phyloP scores from a whole-genome alignment of 2,329 filamentous ascomycete genomes.

The Chaetoscypha palmicola region DNA sequence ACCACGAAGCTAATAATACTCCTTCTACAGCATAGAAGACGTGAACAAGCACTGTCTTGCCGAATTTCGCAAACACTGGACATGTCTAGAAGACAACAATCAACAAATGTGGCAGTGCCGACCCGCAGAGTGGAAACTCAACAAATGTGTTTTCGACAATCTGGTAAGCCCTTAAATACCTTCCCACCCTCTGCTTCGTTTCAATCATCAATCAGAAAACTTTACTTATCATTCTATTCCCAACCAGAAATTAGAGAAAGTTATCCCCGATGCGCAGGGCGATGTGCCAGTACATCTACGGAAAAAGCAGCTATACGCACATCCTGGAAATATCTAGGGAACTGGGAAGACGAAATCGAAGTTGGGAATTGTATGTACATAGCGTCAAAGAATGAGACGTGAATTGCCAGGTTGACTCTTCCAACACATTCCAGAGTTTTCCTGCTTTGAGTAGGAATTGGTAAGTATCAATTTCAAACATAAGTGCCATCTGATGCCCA shows the following conservation, averaged over 20 bases:
- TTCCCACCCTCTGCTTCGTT: not conserved
- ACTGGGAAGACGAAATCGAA: not conserved
- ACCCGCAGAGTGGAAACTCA: slow-evolving; percentile 78
- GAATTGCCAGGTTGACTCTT: not conserved
- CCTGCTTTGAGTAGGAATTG: not conserved
- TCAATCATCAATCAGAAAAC: not conserved
- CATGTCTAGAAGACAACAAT: slow-evolving; percentile 95
- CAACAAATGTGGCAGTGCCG: slow-evolving; percentile 97
- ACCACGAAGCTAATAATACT: not conserved
- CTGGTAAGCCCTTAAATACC: slow-evolving; percentile 54
- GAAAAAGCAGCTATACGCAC: slow-evolving; percentile 46
- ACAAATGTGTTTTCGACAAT: slow-evolving; percentile 93
- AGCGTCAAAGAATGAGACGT: not conserved
- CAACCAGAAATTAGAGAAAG: slow-evolving; percentile 69
- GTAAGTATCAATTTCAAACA: not conserved
- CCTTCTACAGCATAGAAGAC: slow-evolving; percentile 75
- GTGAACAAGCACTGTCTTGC: slow-evolving; percentile 91
- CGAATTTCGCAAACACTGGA: slow-evolving; percentile 90
- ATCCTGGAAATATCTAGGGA: slow-evolving; percentile 14
- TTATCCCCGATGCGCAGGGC: slow-evolving; percentile 65
- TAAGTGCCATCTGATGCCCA: too few species aligned
- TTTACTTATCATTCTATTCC: not conserved
- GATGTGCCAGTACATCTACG: slow-evolving; percentile 69
- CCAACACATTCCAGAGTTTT: not conserved
- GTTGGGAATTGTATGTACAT: slow-evolving; percentile 1